phyloP scores from a whole-genome alignment of 331 rosid genomes.

The Malus hybrid region DNA sequence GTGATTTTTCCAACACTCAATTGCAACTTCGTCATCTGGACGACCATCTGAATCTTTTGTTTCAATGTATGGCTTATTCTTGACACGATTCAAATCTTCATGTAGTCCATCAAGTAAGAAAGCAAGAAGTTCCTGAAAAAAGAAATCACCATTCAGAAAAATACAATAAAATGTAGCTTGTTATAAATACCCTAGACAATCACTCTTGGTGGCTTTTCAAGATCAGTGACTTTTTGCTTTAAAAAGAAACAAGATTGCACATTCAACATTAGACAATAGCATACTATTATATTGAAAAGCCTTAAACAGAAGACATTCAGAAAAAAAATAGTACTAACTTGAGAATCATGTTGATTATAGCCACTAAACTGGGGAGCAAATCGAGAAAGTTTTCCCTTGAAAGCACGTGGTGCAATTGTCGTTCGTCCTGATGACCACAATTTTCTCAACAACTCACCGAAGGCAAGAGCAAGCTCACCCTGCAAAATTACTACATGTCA shows the following conservation, averaged over 20 bases:
- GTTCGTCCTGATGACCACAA: conserved; percentile 91
- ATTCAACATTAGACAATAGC: not conserved
- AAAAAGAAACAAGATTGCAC: not conserved
- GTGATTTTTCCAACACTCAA: conserved; percentile 93
- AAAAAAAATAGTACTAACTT: conserved; percentile 46
- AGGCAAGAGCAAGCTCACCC: conserved; percentile 98
- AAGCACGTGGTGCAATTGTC: conserved; percentile 72
- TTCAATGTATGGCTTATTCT: conserved; percentile 95
- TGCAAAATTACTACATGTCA: conserved; percentile 35
- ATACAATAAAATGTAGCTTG: not conserved
- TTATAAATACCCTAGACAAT: not conserved
- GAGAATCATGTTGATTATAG: conserved; percentile 98
- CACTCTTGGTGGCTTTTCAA: not conserved
- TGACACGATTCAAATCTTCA: conserved; percentile 99
- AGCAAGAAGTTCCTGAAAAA: conserved; percentile 86
- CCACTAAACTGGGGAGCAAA: conserved; percentile 99
- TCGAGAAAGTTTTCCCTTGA: conserved; percentile 89
- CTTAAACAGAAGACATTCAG: conserved; percentile 2
- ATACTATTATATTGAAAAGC: not conserved
- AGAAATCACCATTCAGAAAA: conserved; percentile 16
- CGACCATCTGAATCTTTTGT: conserved; percentile 87
- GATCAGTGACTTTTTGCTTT: not conserved
- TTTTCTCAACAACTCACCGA: conserved; percentile 89
- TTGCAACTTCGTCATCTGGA: conserved; percentile 91
- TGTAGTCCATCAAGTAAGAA: conserved; percentile 96